Percentiles rank a stretch among this genome's conserved stretches.
Evolutionary conservation across 2,329 filamentous ascomycete genomes (phyloP).

Genomic region (Colletotrichum euphorbiae): DNA sequence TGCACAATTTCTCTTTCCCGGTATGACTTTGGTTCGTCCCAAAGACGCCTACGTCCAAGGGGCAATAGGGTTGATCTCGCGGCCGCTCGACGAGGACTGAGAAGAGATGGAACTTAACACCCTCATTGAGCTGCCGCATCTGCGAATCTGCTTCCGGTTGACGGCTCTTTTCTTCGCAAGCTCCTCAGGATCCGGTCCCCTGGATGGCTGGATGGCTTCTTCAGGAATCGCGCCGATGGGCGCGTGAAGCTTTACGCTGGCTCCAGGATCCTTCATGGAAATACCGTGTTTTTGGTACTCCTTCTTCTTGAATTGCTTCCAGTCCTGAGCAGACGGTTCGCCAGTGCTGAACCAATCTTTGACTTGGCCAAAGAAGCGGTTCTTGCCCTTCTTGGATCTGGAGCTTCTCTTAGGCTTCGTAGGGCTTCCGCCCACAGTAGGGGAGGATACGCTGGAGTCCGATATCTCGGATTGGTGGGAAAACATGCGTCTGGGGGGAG

Average conservation of each 20-base stretch:
- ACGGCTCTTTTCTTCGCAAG: conserved; percentile 50
- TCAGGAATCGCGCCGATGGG: conserved; percentile 59
- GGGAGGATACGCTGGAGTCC: conserved; percentile 44
- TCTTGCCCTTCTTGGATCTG: conserved; percentile 47
- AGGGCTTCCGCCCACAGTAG: conserved; percentile 37
- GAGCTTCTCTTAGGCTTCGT: conserved; percentile 40
- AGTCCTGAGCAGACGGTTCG: conserved; percentile 62
- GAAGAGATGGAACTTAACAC: conserved; percentile 50
- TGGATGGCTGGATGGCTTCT: conserved; percentile 59
- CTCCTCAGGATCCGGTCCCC: conserved; percentile 60
- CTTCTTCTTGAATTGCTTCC: conserved; percentile 59
- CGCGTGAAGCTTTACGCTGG: conserved; percentile 59
- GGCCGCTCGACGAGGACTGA: conserved; percentile 50
- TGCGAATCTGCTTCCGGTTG: conserved; percentile 47
- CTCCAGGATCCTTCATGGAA: conserved; percentile 55
- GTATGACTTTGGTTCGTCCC: background rate
- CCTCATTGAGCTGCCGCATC: conserved; percentile 43
- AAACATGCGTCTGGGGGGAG: conserved; percentile 23
- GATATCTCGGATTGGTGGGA: conserved; percentile 39
- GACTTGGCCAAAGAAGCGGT: conserved; percentile 56
- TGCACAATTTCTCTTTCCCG: no score
- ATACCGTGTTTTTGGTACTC: conserved; percentile 59
- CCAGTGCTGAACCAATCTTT: conserved; percentile 62
- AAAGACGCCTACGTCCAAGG: conserved; percentile 46
- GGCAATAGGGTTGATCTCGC: conserved; percentile 47